phyloP scores from a whole-genome alignment of 1,284 basidiomycete species.

The Fomes fomentarius region DNA sequence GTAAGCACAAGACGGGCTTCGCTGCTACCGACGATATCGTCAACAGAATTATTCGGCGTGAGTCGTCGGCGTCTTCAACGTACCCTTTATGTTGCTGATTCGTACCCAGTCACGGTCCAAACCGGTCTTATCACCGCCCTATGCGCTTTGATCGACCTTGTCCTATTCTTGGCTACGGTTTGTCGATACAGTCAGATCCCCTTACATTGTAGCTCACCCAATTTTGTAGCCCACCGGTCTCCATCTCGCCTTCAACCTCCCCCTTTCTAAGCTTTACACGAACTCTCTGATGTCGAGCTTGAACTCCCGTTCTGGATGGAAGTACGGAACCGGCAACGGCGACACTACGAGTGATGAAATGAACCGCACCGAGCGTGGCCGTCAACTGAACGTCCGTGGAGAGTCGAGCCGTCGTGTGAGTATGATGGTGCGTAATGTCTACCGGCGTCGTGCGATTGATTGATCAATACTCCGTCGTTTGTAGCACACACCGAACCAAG shows the following conservation, averaged over 20 bases:
- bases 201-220: neutral
- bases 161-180: slow-evolving; percentile 35
- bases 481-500: slow-evolving; percentile 32
- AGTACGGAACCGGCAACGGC: slow-evolving; percentile 29
- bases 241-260: slow-evolving; percentile 37
- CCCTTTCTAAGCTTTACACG: slow-evolving; percentile 37
- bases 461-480: neutral
- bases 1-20: slow-evolving; percentile 43
- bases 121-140: slow-evolving; percentile 39
- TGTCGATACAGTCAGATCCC: slow-evolving; percentile 8
- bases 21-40: slow-evolving; percentile 39
- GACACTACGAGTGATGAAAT: slow-evolving; percentile 17
- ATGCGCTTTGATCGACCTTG: slow-evolving; percentile 36
- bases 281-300: slow-evolving; percentile 39
- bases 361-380: slow-evolving; percentile 11
- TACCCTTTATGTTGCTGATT: neutral
- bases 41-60: slow-evolving; percentile 47
- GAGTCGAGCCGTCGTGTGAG: slow-evolving; percentile 25
- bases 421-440: slow-evolving; percentile 16
- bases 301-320: slow-evolving; percentile 37
- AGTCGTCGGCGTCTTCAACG: slow-evolving; percentile 13
- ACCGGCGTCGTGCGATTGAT: neutral
- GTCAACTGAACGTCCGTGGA: slow-evolving; percentile 15
- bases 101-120: slow-evolving; percentile 37
- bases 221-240: slow-evolving; percentile 29